phyloP scores from a whole-genome alignment of 2,329 filamentous ascomycete species.

The Aspergillus sp. region DNA sequence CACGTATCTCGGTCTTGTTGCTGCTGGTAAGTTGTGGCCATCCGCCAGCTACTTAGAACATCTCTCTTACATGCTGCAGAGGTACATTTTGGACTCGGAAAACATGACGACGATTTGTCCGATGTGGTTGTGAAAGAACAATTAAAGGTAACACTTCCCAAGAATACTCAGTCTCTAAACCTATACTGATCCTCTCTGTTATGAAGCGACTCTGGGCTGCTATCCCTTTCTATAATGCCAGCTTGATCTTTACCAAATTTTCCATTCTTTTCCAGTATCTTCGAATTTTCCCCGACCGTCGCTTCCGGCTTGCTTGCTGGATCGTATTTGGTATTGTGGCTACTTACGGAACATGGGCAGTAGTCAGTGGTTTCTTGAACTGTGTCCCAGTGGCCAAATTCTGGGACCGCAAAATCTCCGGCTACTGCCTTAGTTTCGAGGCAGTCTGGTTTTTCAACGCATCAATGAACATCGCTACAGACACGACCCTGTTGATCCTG shows the following conservation, averaged over 20 bases:
- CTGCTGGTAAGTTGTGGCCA: constrained; percentile 25
- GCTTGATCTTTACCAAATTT: constrained; percentile 42
- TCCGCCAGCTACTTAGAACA: neutral
- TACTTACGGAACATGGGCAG: constrained; percentile 33
- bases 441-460: constrained; percentile 47
- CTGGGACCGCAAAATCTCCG: constrained; percentile 40
- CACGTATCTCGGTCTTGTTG: constrained; percentile 32
- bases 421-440: constrained; percentile 43
- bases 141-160: constrained; percentile 24
- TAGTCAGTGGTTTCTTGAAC: constrained; percentile 45
- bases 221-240: constrained; percentile 37
- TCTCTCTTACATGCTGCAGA: constrained; percentile 23
- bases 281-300: constrained; percentile 43
- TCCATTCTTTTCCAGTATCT: constrained; percentile 51
- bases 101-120: constrained; percentile 23
- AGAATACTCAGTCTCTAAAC: neutral
- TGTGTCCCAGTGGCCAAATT: constrained; percentile 45
- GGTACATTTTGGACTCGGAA: constrained; percentile 30
- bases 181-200: neutral
- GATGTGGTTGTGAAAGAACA: constrained; percentile 23
- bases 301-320: constrained; percentile 37
- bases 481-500: constrained; percentile 44
- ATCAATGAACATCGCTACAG: constrained; percentile 45
- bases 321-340: constrained; percentile 35
- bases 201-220: constrained; percentile 32